phyloP scores from a whole-genome alignment of 169 alveolate genomes.

The Plasmodium sp. region DNA sequence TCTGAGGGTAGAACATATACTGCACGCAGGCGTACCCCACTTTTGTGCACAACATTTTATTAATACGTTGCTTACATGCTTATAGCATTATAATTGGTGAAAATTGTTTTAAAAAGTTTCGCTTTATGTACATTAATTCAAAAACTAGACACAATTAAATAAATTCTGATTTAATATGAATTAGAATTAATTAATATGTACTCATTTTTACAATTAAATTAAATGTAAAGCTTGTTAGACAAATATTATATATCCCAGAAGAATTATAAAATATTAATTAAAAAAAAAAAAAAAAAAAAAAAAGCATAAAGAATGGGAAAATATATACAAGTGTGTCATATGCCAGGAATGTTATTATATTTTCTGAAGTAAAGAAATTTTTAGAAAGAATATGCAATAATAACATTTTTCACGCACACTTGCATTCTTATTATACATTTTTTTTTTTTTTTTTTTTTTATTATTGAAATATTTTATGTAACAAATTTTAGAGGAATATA shows the following conservation, averaged over 20 bases:
- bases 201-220: background rate
- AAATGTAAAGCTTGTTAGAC: background rate
- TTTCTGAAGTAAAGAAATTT: background rate
- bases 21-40: background rate
- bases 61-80: background rate
- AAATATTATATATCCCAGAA: background rate
- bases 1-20: background rate
- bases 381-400: background rate
- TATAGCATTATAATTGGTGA: background rate
- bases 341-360: background rate
- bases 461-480: background rate
- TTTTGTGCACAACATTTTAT: background rate
- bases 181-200: background rate
- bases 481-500: background rate
- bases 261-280: background rate
- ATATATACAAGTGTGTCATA: background rate
- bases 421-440: background rate
- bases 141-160: background rate
- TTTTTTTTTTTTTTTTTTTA: background rate
- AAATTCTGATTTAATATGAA: background rate
- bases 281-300: background rate
- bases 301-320: background rate
- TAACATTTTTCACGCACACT: background rate
- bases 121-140: background rate
- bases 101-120: background rate